phyloP scores from a whole-genome alignment of 2,329 filamentous ascomycete genomes.

The Neurospora sp. region DNA sequence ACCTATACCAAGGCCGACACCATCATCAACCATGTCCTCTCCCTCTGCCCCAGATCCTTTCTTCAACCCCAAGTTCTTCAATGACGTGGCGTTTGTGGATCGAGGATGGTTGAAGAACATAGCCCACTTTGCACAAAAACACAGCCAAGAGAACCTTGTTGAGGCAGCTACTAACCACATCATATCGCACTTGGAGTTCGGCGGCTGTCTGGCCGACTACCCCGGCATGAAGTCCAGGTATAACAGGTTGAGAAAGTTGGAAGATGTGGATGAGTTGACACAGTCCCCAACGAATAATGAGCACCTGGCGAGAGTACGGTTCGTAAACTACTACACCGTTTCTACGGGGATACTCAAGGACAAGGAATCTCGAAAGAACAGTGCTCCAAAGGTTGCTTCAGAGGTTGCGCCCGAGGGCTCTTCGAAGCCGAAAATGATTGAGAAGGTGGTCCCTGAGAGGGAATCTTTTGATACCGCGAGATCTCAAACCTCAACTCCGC shows the following conservation, averaged over 20 bases:
- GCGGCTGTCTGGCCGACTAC: conserved; percentile 69
- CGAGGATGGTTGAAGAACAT: conserved; percentile 59
- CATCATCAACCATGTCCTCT: conserved; percentile 10
- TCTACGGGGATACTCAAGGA: conserved; percentile 60
- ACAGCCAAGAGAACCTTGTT: conserved; percentile 57
- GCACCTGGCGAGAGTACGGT: conserved; percentile 50
- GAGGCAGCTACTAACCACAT: conserved; percentile 64
- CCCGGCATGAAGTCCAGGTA: conserved; percentile 61
- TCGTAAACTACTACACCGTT: conserved; percentile 86
- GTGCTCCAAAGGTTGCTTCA: neutral
- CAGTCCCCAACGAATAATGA: conserved; percentile 14
- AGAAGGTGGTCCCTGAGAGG: neutral
- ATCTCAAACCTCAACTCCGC: neutral
- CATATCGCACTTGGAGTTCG: conserved; percentile 74
- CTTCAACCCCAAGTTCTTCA: conserved; percentile 66
- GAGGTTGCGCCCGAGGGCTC: neutral
- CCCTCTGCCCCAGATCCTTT: conserved; percentile 41
- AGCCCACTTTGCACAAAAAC: conserved; percentile 72
- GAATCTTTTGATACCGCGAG: conserved; percentile 1
- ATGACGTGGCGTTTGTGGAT: conserved; percentile 61
- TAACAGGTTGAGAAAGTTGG: conserved; percentile 55
- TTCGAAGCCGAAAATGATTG: neutral
- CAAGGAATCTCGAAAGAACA: neutral
- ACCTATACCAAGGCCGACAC: conserved; percentile 7
- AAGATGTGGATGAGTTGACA: conserved; percentile 53